Evolutionary conservation across 371 early-diverging fungal genomes (phyloP), one percentile per base, ranked within the genome.

Genomic region (Circinella umbellata): DNA sequence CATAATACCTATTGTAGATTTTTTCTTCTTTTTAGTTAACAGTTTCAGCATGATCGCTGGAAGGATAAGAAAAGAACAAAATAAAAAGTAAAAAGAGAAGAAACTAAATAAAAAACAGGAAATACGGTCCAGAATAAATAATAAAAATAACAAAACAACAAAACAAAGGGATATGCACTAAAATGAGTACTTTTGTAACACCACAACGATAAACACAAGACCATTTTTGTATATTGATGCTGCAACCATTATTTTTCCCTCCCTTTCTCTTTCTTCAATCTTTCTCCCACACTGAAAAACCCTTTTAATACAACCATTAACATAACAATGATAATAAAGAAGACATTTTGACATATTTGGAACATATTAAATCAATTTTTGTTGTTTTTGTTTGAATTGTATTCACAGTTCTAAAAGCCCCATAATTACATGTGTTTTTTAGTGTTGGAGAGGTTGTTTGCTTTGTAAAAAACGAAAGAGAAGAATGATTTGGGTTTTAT

Each of bases 21-120:
- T 64, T 60, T 61, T 70, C 64, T 70, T 70, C 51, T 65, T 70
- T 49, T 65, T 64, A 37, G 36, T 66, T 49, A 70, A 70, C 27
- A 70, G 63, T 37, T 70, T 70, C 20, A 38, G 57, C 70, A 70
- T 70, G 27, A 34, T 34, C 10, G 59, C 20, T 37, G 49, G 9
- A 13, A 34, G 54, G 11, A 11, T 11, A 67, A 39, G 15, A 38
- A 37, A 48, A 3, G 38, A 34, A 46, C 4, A 63, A 69, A 62
- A 15, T 15, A 14, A 39, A 51, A 34, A 38, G 6, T 46, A 38
- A 49, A 38, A 17, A 42, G 35, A 9, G 42, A 42, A 51, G n/a
- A 36, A 54, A 59, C 20, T 27, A 55, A 27, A 27, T 47, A 4
- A 3, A 20, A 6, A 60, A 42, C 7, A 39, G 49, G 42, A 42